phyloP scores from a whole-genome alignment of 1,139 yeast genomes.

The Sugiyamaella novakii region DNA sequence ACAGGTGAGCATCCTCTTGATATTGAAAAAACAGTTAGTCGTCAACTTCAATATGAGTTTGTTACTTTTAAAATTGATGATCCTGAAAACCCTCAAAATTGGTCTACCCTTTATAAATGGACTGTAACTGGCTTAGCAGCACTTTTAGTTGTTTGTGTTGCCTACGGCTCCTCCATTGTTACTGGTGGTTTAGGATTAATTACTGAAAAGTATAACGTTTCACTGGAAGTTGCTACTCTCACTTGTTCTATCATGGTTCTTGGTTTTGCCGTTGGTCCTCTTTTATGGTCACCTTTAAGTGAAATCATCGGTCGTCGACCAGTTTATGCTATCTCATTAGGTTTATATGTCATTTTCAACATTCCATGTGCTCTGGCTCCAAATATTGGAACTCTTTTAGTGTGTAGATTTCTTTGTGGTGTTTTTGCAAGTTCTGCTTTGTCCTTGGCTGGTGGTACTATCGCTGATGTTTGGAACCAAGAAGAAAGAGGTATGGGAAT shows the following conservation, averaged over 20 bases:
- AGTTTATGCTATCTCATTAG: conserved; percentile 75
- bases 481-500: conserved; percentile 86
- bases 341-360: conserved; percentile 74
- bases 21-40: conserved; percentile 28
- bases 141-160: conserved; percentile 75
- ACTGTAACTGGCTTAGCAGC: conserved; percentile 66
- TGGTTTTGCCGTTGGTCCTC: conserved; percentile 86
- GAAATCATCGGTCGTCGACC: conserved; percentile 87
- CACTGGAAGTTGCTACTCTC: conserved; percentile 74
- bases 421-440: conserved; percentile 83
- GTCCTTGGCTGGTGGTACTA: conserved; percentile 85
- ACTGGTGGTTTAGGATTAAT: conserved; percentile 77
- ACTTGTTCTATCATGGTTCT: conserved; percentile 85
- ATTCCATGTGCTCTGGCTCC: conserved; percentile 88
- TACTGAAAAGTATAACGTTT: conserved; percentile 63
- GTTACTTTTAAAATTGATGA: conserved; percentile 77
- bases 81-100: conserved; percentile 86
- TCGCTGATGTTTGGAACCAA: conserved; percentile 80
- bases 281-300: conserved; percentile 86
- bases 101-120: conserved; percentile 66
- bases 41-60: conserved; percentile 63
- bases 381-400: conserved; percentile 77
- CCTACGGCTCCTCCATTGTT: conserved; percentile 86
- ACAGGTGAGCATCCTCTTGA: conserved; percentile 6
- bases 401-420: conserved; percentile 83